Conservation (phyloP, 208 protist species). For the Trichomonas vaginalis region DNA sequence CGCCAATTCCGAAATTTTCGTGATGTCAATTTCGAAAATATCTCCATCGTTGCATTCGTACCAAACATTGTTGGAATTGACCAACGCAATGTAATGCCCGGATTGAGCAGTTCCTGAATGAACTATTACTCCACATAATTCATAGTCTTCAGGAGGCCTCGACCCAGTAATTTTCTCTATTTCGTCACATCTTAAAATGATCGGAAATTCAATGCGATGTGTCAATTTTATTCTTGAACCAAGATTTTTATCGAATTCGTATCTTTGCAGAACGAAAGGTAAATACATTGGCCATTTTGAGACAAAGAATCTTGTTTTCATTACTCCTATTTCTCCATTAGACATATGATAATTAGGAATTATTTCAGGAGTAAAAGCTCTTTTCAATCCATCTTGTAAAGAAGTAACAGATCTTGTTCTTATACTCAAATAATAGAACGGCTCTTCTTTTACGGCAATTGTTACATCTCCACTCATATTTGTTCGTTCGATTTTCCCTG, state of each 20-base stretch:
- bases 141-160: not conserved
- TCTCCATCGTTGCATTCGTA: not conserved
- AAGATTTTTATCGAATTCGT: not conserved
- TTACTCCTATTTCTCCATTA: not conserved
- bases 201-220: conserved; percentile 46
- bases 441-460: not conserved
- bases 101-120: not conserved
- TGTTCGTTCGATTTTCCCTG: not conserved
- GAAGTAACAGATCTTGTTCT: not conserved
- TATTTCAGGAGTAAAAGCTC: not conserved
- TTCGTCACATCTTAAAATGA: conserved; percentile 43
- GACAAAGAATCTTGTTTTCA: not conserved
- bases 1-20: not conserved
- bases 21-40: not conserved
- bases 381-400: not conserved
- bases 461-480: not conserved
- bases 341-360: not conserved
- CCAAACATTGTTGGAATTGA: not conserved
- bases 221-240: conserved; percentile 34
- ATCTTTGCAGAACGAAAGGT: not conserved
- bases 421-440: not conserved
- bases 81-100: not conserved
- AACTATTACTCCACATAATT: not conserved
- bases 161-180: conserved; percentile 23
- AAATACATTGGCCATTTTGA: not conserved